Base-by-base conservation (phyloP, 1,284 basidiomycete genomes). In the Heterobasidion annosum region DNA sequence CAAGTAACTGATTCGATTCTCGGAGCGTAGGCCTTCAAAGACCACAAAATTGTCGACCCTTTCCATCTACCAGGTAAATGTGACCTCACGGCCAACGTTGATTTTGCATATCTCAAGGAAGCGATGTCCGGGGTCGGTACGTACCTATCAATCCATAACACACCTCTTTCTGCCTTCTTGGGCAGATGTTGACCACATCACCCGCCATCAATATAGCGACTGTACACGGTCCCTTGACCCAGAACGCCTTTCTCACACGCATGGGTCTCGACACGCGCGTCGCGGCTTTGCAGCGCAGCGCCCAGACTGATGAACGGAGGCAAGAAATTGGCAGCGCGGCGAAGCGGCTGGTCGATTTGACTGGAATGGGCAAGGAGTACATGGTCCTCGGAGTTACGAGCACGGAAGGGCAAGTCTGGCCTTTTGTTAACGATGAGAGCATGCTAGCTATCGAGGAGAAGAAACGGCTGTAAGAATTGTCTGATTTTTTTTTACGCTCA, bases 21-120 rank as follows among this genome's bases (percentile, higher is more conserved):
- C 18, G 40, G 19, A 46, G 49, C 51, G 35, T 59, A 96, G 89
- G 96, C 89, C 0, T 98, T 99, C 77, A 85, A 86, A 62, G 75
- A 84, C 33, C 97, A 99, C 68, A 77, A 87, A 58, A 82, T 94
- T 18, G 90, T 93, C 0, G 89, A 95, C 64, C 78, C 92, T 0
- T 95, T 99, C 64, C 76, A 87, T 54, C 71, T 78, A 9, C 95
- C 96, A 0, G 96, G 97, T 10, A 77, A 88, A 48, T 89, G 90
- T 48, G 97, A 99, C 68, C 71, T 99, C 50, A 99, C 97, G 0
- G 87, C 89, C 34, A 98, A 99, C 64, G 96, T 99, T 52, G 94
- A 99, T 70, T 99, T 99, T 70, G 79, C 84, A 0, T 91, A 91
- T 66, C 75, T 99, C 44, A 79, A 79, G 61, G 91, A 95, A 68